phyloP scores from a whole-genome alignment of 2,329 filamentous ascomycete species.

The Metarhizium robertsii region DNA sequence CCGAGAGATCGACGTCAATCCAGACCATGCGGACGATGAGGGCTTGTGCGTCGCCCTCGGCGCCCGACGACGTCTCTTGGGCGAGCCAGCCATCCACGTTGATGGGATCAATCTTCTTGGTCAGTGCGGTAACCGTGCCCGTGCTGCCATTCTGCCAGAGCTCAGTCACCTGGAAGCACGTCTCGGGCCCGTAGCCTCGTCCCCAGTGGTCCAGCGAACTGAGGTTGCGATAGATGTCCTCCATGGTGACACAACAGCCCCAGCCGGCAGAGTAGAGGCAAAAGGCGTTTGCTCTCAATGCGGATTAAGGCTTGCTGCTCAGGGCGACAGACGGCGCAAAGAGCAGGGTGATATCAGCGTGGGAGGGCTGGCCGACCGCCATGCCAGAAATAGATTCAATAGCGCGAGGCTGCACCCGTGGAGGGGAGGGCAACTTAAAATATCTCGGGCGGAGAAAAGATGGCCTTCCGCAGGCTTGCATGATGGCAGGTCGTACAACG shows the following conservation, averaged over 20 bases:
- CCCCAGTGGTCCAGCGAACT: conserved; percentile 14
- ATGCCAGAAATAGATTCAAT: background rate
- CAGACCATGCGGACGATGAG: conserved; percentile 22
- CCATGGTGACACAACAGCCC: conserved; percentile 13
- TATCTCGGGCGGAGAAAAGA: background rate
- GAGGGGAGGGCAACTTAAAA: background rate
- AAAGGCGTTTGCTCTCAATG: background rate
- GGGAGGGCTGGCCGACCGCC: background rate
- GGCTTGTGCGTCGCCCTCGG: conserved; percentile 9
- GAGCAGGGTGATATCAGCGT: background rate
- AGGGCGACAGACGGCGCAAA: background rate
- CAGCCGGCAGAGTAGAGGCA: too few relatives aligned
- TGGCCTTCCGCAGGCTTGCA: background rate
- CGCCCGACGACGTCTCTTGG: conserved; percentile 8
- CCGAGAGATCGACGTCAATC: conserved; percentile 13
- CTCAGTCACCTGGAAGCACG: conserved; percentile 18
- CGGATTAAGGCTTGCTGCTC: background rate
- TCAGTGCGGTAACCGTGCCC: conserved; percentile 8
- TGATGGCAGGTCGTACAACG: background rate
- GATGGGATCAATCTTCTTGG: conserved; percentile 5
- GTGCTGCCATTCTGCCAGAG: conserved; percentile 17
- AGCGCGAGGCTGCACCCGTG: background rate
- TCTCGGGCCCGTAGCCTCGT: conserved; percentile 8
- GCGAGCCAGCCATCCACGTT: conserved; percentile 14
- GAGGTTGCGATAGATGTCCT: conserved; percentile 23